Base-by-base conservation (phyloP, 257 asterid genomes). In the Primulina eburnea region DNA sequence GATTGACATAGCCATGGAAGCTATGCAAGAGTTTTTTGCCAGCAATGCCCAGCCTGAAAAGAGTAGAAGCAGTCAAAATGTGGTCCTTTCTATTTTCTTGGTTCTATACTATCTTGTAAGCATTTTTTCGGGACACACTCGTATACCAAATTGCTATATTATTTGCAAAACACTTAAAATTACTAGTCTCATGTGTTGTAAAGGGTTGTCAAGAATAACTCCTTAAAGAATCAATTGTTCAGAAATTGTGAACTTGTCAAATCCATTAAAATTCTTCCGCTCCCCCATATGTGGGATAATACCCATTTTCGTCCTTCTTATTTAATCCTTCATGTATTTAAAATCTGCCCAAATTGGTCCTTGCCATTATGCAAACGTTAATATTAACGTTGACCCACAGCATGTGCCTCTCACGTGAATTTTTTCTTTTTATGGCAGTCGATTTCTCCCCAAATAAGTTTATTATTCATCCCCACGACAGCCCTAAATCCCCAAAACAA, bases 1-100 rank as follows among this genome's bases (percentile, higher is more conserved):
- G 28, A 20, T n/a, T 17, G 4, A 80, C 62, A 75, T 84, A 64
- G 96, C 97, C 71, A 95, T 83, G 26, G 97, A 87, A 69, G 90
- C 96, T 56, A 84, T 91, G 86, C 96, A 89, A 59, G 99, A 94
- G 75, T 96, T 94, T 67, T 91, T 94, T 77, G 73, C 91, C 3
- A 86, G 93, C 33, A 97, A 94, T 65, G 33, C 95, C 62, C 99
- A 86, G 81, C 85, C 92, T 17, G 89, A 88, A 80, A 94, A 91
- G 83, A 95, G 96, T 70, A 85, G 99, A 79, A 89, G 86, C 81
- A 83, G 96, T 78, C 96, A 89, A 77, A 88, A 84, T 50, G 97
- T 91, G 92, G 98, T 92, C 67, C 62, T 62, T 60, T 64, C 61
- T 20, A 28, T 55, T 43, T 24, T 43, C 52, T 26, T 32, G 9